Evolutionary conservation across 2,329 filamentous ascomycete species (phyloP).

Genomic region (Lachnellula cervina): DNA sequence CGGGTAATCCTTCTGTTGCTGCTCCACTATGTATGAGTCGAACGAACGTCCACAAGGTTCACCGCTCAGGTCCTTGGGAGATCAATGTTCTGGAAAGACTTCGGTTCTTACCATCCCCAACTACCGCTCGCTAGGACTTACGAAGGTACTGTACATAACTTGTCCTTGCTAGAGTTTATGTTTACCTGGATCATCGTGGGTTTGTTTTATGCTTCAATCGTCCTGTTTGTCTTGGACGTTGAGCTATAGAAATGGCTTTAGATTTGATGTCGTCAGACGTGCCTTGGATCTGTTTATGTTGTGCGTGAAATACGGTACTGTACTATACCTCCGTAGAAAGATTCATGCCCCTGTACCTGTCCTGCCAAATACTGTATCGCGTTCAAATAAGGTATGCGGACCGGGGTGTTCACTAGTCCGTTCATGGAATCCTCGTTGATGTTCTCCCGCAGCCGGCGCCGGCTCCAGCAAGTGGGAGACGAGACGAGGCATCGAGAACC

Average conservation of each 20-base stretch:
- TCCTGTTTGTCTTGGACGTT: constrained; percentile 2
- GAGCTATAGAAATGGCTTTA: constrained; percentile 9
- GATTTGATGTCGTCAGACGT: constrained; percentile 21
- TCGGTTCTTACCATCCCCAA: background rate
- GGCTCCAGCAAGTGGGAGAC: constrained; percentile 27
- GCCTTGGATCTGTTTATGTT: constrained; percentile 2
- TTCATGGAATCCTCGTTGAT: constrained; percentile 16
- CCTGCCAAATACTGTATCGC: constrained; percentile 11
- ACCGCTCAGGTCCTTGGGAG: constrained; percentile 13
- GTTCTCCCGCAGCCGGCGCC: constrained; percentile 17
- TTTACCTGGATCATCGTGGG: constrained; percentile 13
- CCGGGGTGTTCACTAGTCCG: constrained; percentile 14
- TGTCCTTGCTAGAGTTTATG: constrained; percentile 3
- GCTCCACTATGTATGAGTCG: constrained; percentile 10
- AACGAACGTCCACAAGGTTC: constrained; percentile 15
- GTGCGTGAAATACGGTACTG: background rate
- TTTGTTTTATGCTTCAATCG: background rate
- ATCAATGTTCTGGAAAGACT: constrained; percentile 1
- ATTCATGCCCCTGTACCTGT: background rate
- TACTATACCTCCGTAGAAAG: background rate
- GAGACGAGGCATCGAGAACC: constrained; percentile 11
- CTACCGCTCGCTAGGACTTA: constrained; percentile 2
- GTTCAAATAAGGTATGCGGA: constrained; percentile 20
- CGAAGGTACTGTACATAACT: background rate
- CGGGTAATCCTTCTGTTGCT: constrained; percentile 13